Conservation (phyloP, 345 rosid species). For the Rhodamnia argentea region DNA sequence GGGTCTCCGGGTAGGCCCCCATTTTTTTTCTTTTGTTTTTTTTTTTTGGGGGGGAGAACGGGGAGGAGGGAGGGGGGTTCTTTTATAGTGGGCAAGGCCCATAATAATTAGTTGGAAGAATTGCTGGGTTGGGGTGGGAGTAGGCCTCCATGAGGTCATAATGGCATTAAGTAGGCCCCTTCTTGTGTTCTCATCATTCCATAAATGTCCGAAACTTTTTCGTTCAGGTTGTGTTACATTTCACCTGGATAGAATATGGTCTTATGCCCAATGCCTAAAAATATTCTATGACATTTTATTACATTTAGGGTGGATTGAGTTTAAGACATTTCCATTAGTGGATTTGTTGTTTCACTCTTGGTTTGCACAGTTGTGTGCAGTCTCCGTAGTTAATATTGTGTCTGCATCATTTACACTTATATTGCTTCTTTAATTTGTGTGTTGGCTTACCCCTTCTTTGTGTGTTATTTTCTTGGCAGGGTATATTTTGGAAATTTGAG, state of each 20-base stretch:
- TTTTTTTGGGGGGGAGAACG: no score
- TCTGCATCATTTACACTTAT: not conserved
- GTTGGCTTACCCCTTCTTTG: not conserved
- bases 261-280: not conserved
- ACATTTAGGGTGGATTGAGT: not conserved
- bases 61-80: no score
- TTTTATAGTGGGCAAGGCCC: no score
- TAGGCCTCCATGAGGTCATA: no score
- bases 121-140: no score
- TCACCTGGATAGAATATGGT: not conserved
- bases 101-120: no score
- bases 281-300: not conserved
- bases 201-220: not conserved
- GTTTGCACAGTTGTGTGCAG: not conserved
- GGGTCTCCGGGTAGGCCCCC: no score
- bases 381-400: not conserved
- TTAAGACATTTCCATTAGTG: not conserved
- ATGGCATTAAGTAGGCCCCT: not conserved
- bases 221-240: not conserved
- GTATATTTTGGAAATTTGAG: conserved; percentile 86
- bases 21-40: no score
- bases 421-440: not conserved
- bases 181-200: not conserved
- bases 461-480: conserved; percentile 34
- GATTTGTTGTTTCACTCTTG: not conserved